Base-by-base conservation (phyloP, 257 asterid species). In the Nicotiana benthamiana region DNA sequence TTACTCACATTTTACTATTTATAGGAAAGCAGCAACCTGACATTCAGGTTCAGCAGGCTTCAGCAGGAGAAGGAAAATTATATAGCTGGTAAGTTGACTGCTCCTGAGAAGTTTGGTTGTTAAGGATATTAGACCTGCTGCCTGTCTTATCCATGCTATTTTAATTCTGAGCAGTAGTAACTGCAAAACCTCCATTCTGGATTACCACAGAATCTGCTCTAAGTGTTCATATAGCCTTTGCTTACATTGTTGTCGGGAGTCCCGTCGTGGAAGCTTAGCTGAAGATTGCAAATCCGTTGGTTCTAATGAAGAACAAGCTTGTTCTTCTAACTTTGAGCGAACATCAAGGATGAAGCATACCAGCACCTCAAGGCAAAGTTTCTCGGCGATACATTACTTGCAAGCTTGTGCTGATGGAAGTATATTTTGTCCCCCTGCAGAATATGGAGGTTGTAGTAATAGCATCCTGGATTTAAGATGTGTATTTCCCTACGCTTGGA, bases 201-300 rank as follows among this genome's bases (percentile, higher is more conserved):
- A 96, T 93, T 96, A 92, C 90, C 97, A 94, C 76, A 90, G 97
- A 89, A 90, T 91, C 86, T 96, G 99, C 89, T 43, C 89, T 65
- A 88, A 85, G 72, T 96, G 99, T 77, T 91, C 96, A 3, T 96
- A 90, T 83, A 89, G 87, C 81, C 92, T 96, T 85, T 96, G 99
- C 89, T 86, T 96, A 82, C 83, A 87, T 85, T 96, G 99, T 83
- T 90, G 97, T 84, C 86, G 83, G 85, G 97, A 90, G 85, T 86
- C 90, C 83, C 87, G 90, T 81, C 85, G 75, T 75, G 85, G 79
- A 70, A 86, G 83, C 80, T 82, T 81, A 56, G 16, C 51, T 81
- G 92, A 79, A 83, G 81, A 81, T 78, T 78, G 77, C 84, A 79
- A 60, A 75, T 86, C 85, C 76, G 86, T 59, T 79, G 85, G 80